A percentile compares a stretch with the other conserved stretches of the same genome.
Evolutionary conservation across 441 rosid genomes (phyloP).

Genomic region (Pelargonium fulgidum): DNA sequence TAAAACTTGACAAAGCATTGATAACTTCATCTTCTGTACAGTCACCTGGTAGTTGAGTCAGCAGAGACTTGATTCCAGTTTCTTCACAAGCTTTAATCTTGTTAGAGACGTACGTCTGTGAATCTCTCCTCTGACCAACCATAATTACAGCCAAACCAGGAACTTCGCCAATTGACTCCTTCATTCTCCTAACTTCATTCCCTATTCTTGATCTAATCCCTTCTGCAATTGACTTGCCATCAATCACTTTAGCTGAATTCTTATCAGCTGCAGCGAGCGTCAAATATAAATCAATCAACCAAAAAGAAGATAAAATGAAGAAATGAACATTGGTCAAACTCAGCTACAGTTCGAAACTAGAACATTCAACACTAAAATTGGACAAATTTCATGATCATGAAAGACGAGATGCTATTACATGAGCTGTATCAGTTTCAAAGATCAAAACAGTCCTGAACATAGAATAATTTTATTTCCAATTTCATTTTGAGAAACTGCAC

Average conservation of each 20-base stretch:
- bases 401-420: no score
- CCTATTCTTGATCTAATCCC: slow-evolving; percentile 55
- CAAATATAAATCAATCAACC: slow-evolving; percentile 20
- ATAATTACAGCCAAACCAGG: slow-evolving; percentile 89
- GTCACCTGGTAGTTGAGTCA: slow-evolving; percentile 46
- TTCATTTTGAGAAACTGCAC: no score
- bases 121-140: slow-evolving; percentile 79
- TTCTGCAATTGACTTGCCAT: slow-evolving; percentile 77
- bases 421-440: no score
- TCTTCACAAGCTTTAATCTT: slow-evolving; percentile 81
- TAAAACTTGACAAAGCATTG: slow-evolving; percentile 38
- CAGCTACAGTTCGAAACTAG: not conserved
- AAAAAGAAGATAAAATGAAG: not conserved
- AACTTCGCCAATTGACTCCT: slow-evolving; percentile 50
- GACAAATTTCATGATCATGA: no score
- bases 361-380: not conserved
- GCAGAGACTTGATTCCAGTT: slow-evolving; percentile 65
- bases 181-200: slow-evolving; percentile 62
- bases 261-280: slow-evolving; percentile 33
- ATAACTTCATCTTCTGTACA: slow-evolving; percentile 53
- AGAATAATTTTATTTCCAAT: no score
- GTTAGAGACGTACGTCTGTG: slow-evolving; percentile 71
- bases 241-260: slow-evolving; percentile 44
- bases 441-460: no score
- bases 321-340: not conserved